phyloP scores from a whole-genome alignment of 768 basidiomycete species.

The Serendipita sp. region DNA sequence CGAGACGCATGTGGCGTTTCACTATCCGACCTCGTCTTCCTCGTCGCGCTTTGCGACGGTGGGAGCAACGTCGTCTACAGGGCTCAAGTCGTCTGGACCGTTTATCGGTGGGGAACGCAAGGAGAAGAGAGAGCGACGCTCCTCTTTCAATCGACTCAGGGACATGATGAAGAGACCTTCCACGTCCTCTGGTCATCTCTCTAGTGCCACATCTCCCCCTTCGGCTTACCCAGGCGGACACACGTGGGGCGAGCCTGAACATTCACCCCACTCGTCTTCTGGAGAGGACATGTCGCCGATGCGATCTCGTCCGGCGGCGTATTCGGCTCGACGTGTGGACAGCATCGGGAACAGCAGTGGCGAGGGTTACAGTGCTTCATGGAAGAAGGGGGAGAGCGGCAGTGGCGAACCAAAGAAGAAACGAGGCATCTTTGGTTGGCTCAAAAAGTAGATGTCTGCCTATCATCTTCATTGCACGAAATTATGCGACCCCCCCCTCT shows the following conservation, averaged over 20 bases:
- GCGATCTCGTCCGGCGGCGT: background rate
- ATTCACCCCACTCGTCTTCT: conserved; percentile 5
- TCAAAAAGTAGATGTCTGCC: background rate
- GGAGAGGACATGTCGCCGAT: background rate
- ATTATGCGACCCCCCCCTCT: too few species aligned
- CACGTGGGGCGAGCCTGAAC: background rate
- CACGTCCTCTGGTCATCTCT: background rate
- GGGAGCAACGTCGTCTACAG: background rate
- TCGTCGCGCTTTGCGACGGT: background rate
- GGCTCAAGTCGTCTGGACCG: background rate
- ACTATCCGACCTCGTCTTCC: background rate
- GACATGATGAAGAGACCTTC: background rate
- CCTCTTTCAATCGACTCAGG: background rate
- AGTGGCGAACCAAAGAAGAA: conserved; percentile 2
- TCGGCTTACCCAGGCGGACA: background rate
- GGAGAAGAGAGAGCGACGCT: background rate
- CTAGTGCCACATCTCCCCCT: background rate
- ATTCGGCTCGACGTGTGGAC: background rate
- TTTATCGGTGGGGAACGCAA: background rate
- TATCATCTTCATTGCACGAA: too few species aligned
- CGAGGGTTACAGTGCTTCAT: background rate
- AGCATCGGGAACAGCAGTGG: background rate
- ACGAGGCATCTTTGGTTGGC: background rate
- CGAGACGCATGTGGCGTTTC: background rate
- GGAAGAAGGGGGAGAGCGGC: background rate